These are phyloP conservation scores for Ogataea nitratoaversa DNA, from an alignment of 805 yeast species.

Conservation along the genomic window DNA sequence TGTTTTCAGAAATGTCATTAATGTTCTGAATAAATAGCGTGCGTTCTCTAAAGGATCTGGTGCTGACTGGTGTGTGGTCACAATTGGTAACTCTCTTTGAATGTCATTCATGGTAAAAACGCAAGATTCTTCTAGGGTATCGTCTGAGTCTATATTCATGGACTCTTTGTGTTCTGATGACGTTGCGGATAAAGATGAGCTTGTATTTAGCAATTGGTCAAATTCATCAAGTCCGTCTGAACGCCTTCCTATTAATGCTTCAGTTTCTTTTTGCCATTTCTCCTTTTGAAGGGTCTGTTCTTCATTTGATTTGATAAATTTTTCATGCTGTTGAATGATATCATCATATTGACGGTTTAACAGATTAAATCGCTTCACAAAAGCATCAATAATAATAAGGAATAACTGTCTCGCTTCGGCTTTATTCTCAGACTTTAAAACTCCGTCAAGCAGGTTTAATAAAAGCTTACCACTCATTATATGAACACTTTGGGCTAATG, in stretches of 20 bases:
- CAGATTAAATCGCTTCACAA: conserved; percentile 73
- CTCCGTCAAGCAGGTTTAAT: conserved; percentile 82
- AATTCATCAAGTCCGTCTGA: conserved; percentile 12
- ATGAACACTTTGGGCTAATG: conserved; percentile 85
- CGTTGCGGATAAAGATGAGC: not conserved
- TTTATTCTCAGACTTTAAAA: conserved; percentile 75
- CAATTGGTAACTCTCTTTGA: conserved; percentile 52
- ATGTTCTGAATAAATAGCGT: conserved; percentile 77
- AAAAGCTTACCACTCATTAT: conserved; percentile 93
- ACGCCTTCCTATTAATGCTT: conserved; percentile 29
- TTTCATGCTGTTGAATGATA: conserved; percentile 58
- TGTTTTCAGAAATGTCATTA: conserved; percentile 86
- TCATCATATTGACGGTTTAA: conserved; percentile 68
- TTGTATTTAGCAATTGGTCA: conserved; percentile 2
- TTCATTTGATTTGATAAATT: conserved; percentile 41
- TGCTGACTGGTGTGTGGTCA: conserved; percentile 45
- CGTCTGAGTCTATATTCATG: conserved; percentile 17
- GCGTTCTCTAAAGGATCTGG: conserved; percentile 83
- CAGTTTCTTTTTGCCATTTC: conserved; percentile 36
- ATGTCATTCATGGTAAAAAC: conserved; percentile 42
- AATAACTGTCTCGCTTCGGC: conserved; percentile 79
- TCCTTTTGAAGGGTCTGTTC: conserved; percentile 41
- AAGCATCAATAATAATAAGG: conserved; percentile 82
- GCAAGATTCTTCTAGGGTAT: conserved; percentile 2
- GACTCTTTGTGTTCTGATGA: conserved; percentile 2